Evolutionary conservation across 208 protist genomes (phyloP).

Genomic region (Trypanosomatidae sp.): DNA sequence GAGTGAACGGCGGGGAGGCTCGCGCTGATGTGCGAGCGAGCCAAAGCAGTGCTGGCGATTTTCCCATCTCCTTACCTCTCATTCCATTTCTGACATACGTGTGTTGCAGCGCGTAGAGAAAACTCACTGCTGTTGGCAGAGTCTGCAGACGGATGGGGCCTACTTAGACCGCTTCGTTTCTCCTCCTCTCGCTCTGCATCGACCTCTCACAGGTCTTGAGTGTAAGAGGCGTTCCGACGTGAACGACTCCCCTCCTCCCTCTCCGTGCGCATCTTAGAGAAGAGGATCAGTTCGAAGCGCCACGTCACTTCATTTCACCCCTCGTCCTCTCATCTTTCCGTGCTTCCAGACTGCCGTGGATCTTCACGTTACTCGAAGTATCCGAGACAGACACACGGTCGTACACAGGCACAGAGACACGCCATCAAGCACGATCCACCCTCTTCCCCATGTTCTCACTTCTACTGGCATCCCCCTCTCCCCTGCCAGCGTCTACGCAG

Average conservation of each 20-base stretch:
- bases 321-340: neutral
- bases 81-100: neutral
- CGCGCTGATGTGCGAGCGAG: neutral
- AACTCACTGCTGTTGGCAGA: neutral
- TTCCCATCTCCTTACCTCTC: neutral
- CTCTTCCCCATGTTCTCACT: neutral
- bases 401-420: neutral
- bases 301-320: neutral
- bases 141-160: neutral
- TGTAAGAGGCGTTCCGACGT: neutral
- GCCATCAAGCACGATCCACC: neutral
- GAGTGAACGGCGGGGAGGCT: neutral
- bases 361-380: conserved; percentile 4
- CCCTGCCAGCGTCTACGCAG: neutral
- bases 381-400: neutral
- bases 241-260: neutral
- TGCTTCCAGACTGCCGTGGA: neutral
- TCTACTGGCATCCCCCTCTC: neutral
- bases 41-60: neutral
- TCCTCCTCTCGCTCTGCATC: neutral
- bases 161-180: neutral
- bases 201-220: neutral
- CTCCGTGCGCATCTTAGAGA: neutral
- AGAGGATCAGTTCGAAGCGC: neutral
- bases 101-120: neutral